phyloP scores from a whole-genome alignment of 495 filamentous ascomycete species.

The Gamarada debralockiae region DNA sequence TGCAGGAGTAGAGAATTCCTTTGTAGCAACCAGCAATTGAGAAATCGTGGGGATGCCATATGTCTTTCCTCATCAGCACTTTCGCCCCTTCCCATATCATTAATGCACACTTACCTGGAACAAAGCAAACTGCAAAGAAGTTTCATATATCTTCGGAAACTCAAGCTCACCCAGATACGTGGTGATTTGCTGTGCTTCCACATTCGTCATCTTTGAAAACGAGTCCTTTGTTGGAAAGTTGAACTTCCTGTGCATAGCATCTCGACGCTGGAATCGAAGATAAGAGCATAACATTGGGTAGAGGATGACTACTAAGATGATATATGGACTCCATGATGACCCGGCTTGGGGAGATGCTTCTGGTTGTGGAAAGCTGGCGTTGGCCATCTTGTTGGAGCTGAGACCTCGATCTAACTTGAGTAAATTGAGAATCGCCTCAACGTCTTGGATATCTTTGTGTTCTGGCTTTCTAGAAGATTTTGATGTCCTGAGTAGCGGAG shows the following conservation, averaged over 20 bases:
- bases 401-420: too few relatives aligned
- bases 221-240: slow-evolving; percentile 51
- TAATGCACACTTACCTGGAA: slow-evolving; percentile 43
- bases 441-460: too few relatives aligned
- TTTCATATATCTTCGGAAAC: slow-evolving; percentile 53
- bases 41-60: slow-evolving; percentile 66
- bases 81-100: not conserved
- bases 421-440: too few relatives aligned
- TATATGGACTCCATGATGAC: not conserved
- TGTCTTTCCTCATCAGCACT: slow-evolving; percentile 38
- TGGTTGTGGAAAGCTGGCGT: too few relatives aligned
- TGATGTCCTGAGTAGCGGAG: too few relatives aligned
- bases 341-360: not conserved
- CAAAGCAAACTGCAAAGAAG: slow-evolving; percentile 59
- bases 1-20: slow-evolving; percentile 48
- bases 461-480: too few relatives aligned
- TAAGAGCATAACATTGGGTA: slow-evolving; percentile 8
- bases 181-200: slow-evolving; percentile 56
- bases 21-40: slow-evolving; percentile 50
- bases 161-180: slow-evolving; percentile 44
- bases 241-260: slow-evolving; percentile 41
- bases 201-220: slow-evolving; percentile 57
- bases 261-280: slow-evolving; percentile 47
- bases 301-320: not conserved
- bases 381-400: too few relatives aligned